phyloP scores from a whole-genome alignment of 352 stramenopile species.

The Thraustochytrium sp. region DNA sequence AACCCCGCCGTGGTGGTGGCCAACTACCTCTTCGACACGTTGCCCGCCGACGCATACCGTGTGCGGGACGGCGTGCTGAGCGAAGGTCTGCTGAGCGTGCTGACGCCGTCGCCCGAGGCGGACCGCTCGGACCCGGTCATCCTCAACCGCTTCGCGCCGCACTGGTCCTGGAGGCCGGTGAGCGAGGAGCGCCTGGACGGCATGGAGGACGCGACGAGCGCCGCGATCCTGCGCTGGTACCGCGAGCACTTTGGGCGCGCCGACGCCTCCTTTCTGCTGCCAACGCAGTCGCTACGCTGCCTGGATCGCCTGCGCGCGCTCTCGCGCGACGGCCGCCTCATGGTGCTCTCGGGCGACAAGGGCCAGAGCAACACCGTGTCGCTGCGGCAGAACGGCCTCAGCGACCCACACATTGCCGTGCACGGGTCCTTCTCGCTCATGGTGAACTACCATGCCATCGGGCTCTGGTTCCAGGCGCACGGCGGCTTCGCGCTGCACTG shows the following conservation, averaged over 20 bases:
- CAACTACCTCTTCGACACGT: conserved; percentile 54
- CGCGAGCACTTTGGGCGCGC: not conserved
- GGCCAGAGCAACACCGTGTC: not conserved
- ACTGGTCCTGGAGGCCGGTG: not conserved
- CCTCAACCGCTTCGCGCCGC: conserved; percentile 16
- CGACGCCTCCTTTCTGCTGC: conserved; percentile 15
- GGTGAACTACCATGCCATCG: conserved; percentile 70
- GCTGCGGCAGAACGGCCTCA: not conserved
- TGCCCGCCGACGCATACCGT: conserved; percentile 46
- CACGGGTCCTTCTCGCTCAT: conserved; percentile 90
- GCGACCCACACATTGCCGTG: conserved; percentile 86
- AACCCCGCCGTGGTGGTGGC: conserved; percentile 50
- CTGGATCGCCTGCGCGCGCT: conserved; percentile 21
- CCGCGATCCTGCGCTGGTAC: conserved; percentile 3
- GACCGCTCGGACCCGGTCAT: not conserved
- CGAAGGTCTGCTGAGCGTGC: not conserved
- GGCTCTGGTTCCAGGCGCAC: conserved; percentile 38
- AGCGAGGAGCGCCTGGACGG: not conserved
- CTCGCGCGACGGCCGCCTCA: not conserved
- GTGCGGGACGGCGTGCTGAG: conserved; percentile 18
- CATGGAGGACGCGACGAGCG: not conserved
- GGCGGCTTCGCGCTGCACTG: conserved; percentile 45
- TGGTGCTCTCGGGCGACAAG: conserved; percentile 47
- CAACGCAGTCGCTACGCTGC: conserved; percentile 4
- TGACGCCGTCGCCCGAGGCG: not conserved